These are phyloP conservation scores for Saccharomyces paradoxus DNA, from an alignment of 805 yeast species.

Conservation along the genomic window DNA sequence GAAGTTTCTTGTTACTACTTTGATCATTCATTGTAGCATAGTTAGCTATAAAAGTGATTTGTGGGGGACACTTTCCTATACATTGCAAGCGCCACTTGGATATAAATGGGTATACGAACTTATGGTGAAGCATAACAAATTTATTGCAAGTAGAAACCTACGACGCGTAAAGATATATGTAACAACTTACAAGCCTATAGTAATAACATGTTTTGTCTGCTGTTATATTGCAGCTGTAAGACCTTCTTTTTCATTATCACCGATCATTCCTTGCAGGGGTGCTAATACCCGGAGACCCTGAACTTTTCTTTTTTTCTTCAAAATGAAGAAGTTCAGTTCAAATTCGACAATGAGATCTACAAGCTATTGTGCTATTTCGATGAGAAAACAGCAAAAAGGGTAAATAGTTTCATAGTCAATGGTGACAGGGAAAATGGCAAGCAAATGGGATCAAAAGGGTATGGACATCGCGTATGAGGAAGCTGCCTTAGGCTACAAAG, in stretches of 20 bases:
- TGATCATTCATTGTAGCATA: neutral
- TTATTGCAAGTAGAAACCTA: neutral
- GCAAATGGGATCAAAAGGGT: conserved; percentile 57
- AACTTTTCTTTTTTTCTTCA: neutral
- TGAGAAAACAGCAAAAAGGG: neutral
- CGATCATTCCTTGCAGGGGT: neutral
- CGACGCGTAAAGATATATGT: neutral
- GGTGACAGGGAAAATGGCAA: neutral
- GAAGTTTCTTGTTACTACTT: neutral
- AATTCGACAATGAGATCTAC: neutral
- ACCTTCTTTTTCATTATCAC: neutral
- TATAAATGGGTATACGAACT: neutral
- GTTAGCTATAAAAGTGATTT: neutral
- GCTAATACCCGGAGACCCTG: neutral
- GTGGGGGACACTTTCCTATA: neutral
- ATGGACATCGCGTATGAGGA: conserved; percentile 64
- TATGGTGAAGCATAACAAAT: neutral
- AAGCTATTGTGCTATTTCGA: neutral
- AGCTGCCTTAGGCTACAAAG: conserved; percentile 56
- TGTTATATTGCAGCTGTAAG: neutral
- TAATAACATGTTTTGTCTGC: too few relatives aligned
- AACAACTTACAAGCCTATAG: too few relatives aligned
- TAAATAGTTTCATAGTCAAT: neutral
- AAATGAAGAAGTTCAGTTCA: neutral
- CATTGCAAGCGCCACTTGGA: neutral